Evolutionary conservation across 139 green algal genomes (phyloP), one percentile per base, ranked within the genome.

Genomic region (Chlamydomonas sp.): DNA sequence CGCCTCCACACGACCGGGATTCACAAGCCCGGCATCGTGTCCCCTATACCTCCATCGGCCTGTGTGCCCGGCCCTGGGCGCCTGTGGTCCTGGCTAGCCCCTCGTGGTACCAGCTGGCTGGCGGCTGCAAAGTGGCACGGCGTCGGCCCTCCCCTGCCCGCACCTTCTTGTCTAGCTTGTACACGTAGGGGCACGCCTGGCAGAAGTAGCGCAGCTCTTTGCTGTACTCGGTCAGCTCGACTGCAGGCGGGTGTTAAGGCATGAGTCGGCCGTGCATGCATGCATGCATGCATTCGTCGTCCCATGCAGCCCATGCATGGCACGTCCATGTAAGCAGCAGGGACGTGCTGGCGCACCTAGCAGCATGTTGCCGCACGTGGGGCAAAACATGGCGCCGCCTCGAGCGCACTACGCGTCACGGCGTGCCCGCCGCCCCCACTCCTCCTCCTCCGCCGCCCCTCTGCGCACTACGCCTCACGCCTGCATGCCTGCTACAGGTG

Each of bases 361-460:
- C 0, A 96, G 81, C 71, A 96, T 84, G 70, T 96, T 96, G 1
- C 76, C 91, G 66, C 90, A 96, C 28, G 90, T 95, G 0, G 90
- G 90, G 66, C 90, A 96, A 67, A 90, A 96, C 35, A 64, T 64
- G 54, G 26, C 54, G 26, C 8, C 24, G 20, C 22, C 20, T 57
- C 16, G 13, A 64, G 30, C 54, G 54, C 34, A 64, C 34, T 20
- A 20, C 24, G 30, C 54, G 54, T 64, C 26, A 64, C 26, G 34
- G 22, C 54, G 54, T 10, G 54, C 24, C 54, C 34, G 47, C 47
- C 22, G 47, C 20, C 20, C 47, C 16, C 20, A 66, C 65, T 22
- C 47, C 50, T 20, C 69, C n/a, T n/a, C n/a, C n/a, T n/a, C n/a
- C n/a, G n/a, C n/a, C n/a, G n/a, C n/a, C n/a, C n/a, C n/a, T n/a